Conservation (phyloP, 2,329 filamentous ascomycete genomes). For the Ascomycota sp. region DNA sequence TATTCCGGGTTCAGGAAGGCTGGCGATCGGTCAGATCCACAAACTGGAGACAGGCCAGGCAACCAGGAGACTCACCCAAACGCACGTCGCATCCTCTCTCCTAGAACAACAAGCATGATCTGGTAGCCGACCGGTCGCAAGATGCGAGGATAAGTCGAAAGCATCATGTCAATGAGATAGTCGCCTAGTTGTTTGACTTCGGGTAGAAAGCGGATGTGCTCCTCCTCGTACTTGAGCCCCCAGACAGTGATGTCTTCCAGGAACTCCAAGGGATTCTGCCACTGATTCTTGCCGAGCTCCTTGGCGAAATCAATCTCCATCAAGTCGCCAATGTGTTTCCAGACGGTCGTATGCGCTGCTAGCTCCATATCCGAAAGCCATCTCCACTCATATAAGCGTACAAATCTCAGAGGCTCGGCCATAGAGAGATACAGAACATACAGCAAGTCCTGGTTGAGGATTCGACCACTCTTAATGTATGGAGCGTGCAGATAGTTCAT, state of each 20-base stretch:
- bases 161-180: constrained; percentile 35
- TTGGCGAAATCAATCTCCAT: constrained; percentile 37
- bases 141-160: constrained; percentile 27
- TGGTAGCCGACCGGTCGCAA: constrained; percentile 24
- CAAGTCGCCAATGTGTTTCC: constrained; percentile 47
- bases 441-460: constrained; percentile 16
- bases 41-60: background rate
- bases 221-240: constrained; percentile 33
- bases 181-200: constrained; percentile 30
- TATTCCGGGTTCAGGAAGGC: constrained; percentile 21
- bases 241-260: constrained; percentile 24
- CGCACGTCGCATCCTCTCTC: constrained; percentile 36
- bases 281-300: constrained; percentile 14
- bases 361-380: constrained; percentile 40
- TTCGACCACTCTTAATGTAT: constrained; percentile 15
- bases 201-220: constrained; percentile 30
- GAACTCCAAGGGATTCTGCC: constrained; percentile 29
- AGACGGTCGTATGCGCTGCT: constrained; percentile 44
- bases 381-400: constrained; percentile 48
- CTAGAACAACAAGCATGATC: constrained; percentile 36
- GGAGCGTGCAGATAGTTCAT: constrained; percentile 18
- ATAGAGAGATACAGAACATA: constrained; percentile 34
- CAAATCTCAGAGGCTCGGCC: constrained; percentile 40
- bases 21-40: constrained; percentile 5
- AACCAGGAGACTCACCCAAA: constrained; percentile 31